phyloP scores from a whole-genome alignment of 2,329 filamentous ascomycete genomes.

The Hypoxylon rubiginosum region DNA sequence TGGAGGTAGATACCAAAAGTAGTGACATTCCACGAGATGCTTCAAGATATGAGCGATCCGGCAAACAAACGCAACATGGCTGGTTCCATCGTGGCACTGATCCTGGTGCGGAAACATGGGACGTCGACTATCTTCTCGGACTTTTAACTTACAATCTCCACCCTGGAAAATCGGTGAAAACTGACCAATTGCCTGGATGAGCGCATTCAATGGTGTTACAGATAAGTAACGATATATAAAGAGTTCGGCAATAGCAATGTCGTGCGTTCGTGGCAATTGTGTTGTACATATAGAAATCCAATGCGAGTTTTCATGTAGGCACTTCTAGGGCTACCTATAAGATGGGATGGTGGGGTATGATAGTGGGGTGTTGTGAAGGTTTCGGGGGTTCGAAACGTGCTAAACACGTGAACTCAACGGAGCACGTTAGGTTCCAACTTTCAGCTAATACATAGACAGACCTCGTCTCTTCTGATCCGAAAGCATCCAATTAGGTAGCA shows the following conservation, averaged over 20 bases:
- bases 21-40: neutral
- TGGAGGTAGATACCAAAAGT: neutral
- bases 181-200: no score
- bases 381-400: neutral
- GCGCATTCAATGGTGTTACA: no score
- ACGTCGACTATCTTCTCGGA: neutral
- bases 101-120: neutral
- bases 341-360: no score
- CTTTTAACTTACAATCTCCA: no score
- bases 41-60: neutral
- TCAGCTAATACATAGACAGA: no score
- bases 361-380: no score
- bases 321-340: no score
- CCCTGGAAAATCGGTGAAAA: no score
- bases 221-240: neutral
- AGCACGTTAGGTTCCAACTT: no score
- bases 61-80: neutral
- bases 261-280: neutral
- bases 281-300: constrained; percentile 9
- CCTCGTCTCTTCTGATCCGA: no score
- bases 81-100: neutral
- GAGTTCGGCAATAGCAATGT: constrained; percentile 2
- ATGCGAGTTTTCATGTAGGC: constrained; percentile 3
- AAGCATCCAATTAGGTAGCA: no score
- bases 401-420: neutral